Percentiles rank a stretch among this genome's conserved stretches.
Evolutionary conservation across 345 rosid species (phyloP).

Genomic region (Euphorbia peplus): DNA sequence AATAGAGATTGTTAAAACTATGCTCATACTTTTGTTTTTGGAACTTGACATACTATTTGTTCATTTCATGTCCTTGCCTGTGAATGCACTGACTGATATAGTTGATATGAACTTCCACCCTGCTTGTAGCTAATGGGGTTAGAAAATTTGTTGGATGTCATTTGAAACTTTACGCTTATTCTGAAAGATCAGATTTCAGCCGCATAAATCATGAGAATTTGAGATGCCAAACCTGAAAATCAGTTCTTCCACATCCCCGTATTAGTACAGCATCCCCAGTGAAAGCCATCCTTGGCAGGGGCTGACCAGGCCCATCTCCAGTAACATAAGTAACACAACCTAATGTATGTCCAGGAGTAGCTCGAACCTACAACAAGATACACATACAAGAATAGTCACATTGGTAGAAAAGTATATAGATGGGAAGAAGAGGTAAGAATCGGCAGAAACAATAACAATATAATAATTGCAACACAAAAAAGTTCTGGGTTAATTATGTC

Average conservation of each 20-base stretch:
- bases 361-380: conserved; percentile 50
- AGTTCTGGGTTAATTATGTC: too few species aligned
- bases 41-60: not conserved
- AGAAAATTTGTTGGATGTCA: not conserved
- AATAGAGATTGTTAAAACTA: not conserved
- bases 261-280: conserved; percentile 86
- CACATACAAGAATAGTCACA: not conserved
- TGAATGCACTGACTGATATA: conserved; percentile 85
- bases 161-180: not conserved
- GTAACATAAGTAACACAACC: conserved; percentile 96
- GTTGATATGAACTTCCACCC: conserved; percentile 89
- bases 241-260: conserved; percentile 98
- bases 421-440: not conserved
- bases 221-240: conserved; percentile 69
- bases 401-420: not conserved
- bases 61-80: conserved; percentile 50
- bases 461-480: not conserved
- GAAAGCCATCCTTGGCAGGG: conserved; percentile 89
- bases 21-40: too few species aligned
- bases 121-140: conserved; percentile 22
- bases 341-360: conserved; percentile 89
- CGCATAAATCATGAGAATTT: not conserved
- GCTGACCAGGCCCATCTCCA: conserved; percentile 75
- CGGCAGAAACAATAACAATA: not conserved
- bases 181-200: not conserved